Evolutionary conservation across 768 basidiomycete species (phyloP).

Genomic region (Mycena rebaudengoi): DNA sequence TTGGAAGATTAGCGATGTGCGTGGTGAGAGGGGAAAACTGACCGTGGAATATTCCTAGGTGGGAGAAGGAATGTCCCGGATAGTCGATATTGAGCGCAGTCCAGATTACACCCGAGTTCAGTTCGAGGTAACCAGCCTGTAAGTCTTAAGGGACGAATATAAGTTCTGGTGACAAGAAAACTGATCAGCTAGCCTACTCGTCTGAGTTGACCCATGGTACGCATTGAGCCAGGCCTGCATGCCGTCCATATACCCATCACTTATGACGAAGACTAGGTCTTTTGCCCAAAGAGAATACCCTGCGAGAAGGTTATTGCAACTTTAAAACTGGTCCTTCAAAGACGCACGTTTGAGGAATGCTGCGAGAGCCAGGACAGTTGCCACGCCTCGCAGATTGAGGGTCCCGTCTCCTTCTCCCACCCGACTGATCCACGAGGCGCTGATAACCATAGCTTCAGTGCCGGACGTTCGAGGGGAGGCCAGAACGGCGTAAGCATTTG

Average conservation of each 20-base stretch:
- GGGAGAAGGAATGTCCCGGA: slow-evolving; percentile 95
- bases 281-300: slow-evolving; percentile 94
- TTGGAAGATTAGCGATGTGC: slow-evolving; percentile 2
- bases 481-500: slow-evolving; percentile 85
- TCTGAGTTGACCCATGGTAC: slow-evolving; percentile 77
- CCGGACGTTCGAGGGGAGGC: slow-evolving; percentile 92
- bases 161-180: not conserved
- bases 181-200: slow-evolving; percentile 53
- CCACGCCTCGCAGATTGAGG: slow-evolving; percentile 86
- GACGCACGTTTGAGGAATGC: slow-evolving; percentile 80
- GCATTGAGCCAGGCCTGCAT: slow-evolving; percentile 91
- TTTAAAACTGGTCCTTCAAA: not conserved
- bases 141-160: slow-evolving; percentile 59
- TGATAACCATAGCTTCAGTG: slow-evolving; percentile 89
- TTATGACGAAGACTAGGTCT: slow-evolving; percentile 89
- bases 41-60: slow-evolving; percentile 96
- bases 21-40: slow-evolving; percentile 29
- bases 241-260: slow-evolving; percentile 89
- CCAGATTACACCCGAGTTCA: slow-evolving; percentile 92
- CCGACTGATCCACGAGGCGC: slow-evolving; percentile 88
- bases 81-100: slow-evolving; percentile 95
- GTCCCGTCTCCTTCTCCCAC: slow-evolving; percentile 62
- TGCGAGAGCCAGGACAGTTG: slow-evolving; percentile 88
- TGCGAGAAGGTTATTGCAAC: slow-evolving; percentile 36
- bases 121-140: slow-evolving; percentile 63